A percentile compares a stretch with the other conserved stretches of the same genome.
Evolutionary conservation across 2,329 filamentous ascomycete genomes (phyloP).

Genomic region (Aspergillus sp.): DNA sequence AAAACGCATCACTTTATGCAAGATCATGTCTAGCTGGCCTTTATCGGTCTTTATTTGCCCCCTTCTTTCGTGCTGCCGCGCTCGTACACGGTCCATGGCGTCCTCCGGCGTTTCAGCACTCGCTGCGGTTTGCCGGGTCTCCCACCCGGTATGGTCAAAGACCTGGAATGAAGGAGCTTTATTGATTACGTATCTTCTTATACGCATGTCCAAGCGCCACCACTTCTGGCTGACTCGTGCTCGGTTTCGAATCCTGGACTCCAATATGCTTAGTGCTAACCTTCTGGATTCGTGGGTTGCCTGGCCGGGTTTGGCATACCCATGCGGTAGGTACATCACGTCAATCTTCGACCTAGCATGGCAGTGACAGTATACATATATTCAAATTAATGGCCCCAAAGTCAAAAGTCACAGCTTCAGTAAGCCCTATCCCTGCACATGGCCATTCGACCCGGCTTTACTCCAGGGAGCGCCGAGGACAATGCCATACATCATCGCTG

Average conservation of each 20-base stretch:
- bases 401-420: not conserved
- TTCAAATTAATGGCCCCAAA: not conserved
- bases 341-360: too few species aligned
- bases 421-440: not conserved
- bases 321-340: too few species aligned
- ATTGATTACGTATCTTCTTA: not conserved
- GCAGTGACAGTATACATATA: not conserved
- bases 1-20: conserved; percentile 7
- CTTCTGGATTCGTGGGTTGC: not conserved
- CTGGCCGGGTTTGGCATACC: not conserved
- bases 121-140: not conserved
- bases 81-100: not conserved
- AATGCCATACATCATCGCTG: not conserved
- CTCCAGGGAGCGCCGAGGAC: not conserved
- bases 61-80: not conserved
- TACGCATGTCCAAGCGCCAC: not conserved
- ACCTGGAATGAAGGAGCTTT: not conserved
- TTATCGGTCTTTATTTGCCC: not conserved
- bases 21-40: not conserved
- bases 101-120: conserved; percentile 2
- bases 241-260: not conserved
- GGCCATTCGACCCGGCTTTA: not conserved
- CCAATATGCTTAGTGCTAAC: not conserved
- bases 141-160: not conserved
- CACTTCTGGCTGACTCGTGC: not conserved